Evolutionary conservation across 148 eudicot genomes (phyloP).

Genomic region (Talinum fruticosum): DNA sequence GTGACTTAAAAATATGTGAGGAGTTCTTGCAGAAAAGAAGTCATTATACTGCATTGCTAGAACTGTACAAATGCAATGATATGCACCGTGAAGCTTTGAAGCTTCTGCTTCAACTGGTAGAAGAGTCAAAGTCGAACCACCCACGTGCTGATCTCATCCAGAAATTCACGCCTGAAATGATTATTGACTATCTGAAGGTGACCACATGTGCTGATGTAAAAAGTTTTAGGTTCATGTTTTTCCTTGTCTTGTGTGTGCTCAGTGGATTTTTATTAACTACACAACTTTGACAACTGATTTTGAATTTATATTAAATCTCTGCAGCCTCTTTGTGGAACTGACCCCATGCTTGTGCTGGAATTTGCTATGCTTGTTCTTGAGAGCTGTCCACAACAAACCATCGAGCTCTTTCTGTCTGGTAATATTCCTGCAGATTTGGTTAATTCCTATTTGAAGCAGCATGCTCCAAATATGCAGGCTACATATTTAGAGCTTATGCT

Average conservation of each 20-base stretch:
- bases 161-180: constrained; percentile 89
- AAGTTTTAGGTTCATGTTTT: not conserved
- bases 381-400: constrained; percentile 85
- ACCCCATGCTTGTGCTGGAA: constrained; percentile 94
- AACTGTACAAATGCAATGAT: constrained; percentile 73
- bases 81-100: constrained; percentile 91
- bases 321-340: constrained; percentile 95
- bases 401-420: constrained; percentile 91
- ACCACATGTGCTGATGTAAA: constrained; percentile 15
- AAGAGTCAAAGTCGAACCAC: constrained; percentile 75
- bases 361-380: constrained; percentile 92
- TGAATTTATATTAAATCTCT: constrained; percentile 32
- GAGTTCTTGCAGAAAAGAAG: constrained; percentile 75
- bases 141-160: constrained; percentile 56
- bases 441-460: constrained; percentile 89
- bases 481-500: constrained; percentile 91
- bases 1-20: constrained; percentile 89
- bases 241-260: not conserved
- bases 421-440: constrained; percentile 93
- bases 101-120: constrained; percentile 74
- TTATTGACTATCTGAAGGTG: constrained; percentile 94
- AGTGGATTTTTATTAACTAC: not conserved
- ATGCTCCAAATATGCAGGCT: constrained; percentile 98
- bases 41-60: constrained; percentile 61
- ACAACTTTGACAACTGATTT: constrained; percentile 3